phyloP scores from a whole-genome alignment of 1,284 basidiomycete genomes.

The Melampsora larici-populina region DNA sequence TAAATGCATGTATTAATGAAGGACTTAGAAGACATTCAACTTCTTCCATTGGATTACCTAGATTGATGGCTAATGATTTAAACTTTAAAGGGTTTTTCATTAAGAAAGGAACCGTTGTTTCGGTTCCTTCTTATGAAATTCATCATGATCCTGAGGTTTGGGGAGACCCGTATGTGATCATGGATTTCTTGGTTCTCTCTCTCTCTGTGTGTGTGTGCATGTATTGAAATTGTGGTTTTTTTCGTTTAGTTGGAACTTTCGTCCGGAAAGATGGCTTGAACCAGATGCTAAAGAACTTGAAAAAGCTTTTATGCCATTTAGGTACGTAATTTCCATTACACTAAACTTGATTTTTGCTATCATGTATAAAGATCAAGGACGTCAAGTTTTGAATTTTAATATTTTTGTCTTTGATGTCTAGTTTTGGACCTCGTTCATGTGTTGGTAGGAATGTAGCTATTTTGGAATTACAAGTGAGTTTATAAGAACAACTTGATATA shows the following conservation, averaged over 20 bases:
- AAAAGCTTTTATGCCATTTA: conserved; percentile 29
- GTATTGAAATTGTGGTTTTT: background rate
- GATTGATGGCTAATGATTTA: conserved; percentile 66
- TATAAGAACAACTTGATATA: too few species aligned
- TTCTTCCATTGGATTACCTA: conserved; percentile 71
- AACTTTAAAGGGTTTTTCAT: conserved; percentile 65
- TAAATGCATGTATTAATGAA: conserved; percentile 79
- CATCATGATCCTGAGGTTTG: conserved; percentile 69
- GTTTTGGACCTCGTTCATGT: conserved; percentile 35
- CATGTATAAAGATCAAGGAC: too few species aligned
- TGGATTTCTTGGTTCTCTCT: background rate
- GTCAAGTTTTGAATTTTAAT: too few species aligned
- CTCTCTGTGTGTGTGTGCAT: too few species aligned
- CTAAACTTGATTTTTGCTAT: too few species aligned
- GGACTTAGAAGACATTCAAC: conserved; percentile 74
- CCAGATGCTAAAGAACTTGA: conserved; percentile 25
- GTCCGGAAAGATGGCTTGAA: conserved; percentile 34
- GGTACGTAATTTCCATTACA: conserved; percentile 7
- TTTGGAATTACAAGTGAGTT: conserved; percentile 20
- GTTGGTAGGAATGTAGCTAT: conserved; percentile 37
- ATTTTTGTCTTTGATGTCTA: background rate
- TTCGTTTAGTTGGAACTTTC: background rate
- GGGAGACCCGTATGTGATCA: conserved; percentile 59
- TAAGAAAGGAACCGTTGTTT: conserved; percentile 51
- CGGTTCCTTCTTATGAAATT: conserved; percentile 65